Conservation (phyloP, 352 stramenopile species). For the Lagenidium giganteum region DNA sequence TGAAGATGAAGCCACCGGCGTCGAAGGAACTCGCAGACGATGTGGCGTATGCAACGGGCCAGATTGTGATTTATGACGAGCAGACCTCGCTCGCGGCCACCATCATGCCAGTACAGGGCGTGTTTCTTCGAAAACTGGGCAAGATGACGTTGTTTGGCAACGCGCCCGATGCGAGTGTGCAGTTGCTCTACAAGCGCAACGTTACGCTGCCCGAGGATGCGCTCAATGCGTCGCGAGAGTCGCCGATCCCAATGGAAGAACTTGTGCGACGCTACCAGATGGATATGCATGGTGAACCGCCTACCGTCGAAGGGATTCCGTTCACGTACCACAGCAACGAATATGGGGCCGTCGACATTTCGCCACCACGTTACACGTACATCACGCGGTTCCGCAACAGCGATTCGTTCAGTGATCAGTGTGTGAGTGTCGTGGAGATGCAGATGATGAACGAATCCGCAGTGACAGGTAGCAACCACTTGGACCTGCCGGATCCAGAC, state of each 20-base stretch:
- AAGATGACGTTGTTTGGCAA: conserved; percentile 83
- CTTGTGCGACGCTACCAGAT: conserved; percentile 11
- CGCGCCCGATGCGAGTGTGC: conserved; percentile 70
- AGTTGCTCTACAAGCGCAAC: conserved; percentile 68
- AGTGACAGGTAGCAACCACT: too few species aligned
- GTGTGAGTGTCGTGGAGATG: conserved; percentile 79
- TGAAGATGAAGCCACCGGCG: conserved; percentile 75
- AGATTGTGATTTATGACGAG: conserved; percentile 83
- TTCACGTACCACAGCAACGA: conserved; percentile 55
- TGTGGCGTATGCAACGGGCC: conserved; percentile 72
- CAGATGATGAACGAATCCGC: conserved; percentile 40
- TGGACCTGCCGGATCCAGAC: conserved; percentile 2
- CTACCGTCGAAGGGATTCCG: conserved; percentile 60
- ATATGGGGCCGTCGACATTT: conserved; percentile 69
- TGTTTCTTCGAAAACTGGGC: conserved; percentile 67
- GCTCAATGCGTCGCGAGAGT: not conserved
- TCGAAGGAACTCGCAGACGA: conserved; percentile 63
- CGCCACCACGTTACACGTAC: conserved; percentile 74
- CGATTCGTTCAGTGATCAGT: conserved; percentile 81
- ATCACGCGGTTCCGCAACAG: conserved; percentile 73
- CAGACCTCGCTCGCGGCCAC: conserved; percentile 70
- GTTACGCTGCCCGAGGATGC: conserved; percentile 5
- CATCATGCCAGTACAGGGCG: conserved; percentile 76
- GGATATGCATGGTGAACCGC: conserved; percentile 33
- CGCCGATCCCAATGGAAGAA: conserved; percentile 14